Evolutionary conservation across 1,284 basidiomycete species (phyloP), one percentile per base, ranked within the genome.

Genomic region (Ganoderma leucocontextum): DNA sequence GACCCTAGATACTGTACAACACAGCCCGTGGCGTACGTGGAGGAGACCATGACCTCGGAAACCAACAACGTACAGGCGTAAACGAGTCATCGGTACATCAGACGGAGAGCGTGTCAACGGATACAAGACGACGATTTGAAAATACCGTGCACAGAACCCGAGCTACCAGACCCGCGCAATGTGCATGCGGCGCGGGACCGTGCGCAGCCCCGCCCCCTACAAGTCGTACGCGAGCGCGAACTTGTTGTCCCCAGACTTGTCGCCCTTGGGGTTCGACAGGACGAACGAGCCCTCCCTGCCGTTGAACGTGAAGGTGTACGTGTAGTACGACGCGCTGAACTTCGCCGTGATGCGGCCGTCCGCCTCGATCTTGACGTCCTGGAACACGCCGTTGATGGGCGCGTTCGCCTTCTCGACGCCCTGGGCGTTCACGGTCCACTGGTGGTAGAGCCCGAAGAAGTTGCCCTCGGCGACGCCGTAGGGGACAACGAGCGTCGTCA

Each of bases 401-500:
- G 5, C 42, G 61, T 25, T 33, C 61, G 29, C 29, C 49, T 66
- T 66, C 17, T 5, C 4, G 12, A 22, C 35, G 6, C 47, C 65
- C 17, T 33, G 7, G 4, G 10, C 60, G 60, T 66, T 59, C 12
- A 25, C 41, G 13, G 65, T 66, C 65, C 65, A 66, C 52, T 66
- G 12, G 35, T 29, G 19, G 29, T 66, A 66, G 6, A 66, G 39
- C 15, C 65, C 65, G 35, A 66, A 44, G 25, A 60, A 60, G 9
- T 25, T 59, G 12, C 59, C 60, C n/a, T 62, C 38, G 0, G 35
- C 12, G 19, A 66, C 25, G 49, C 65, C 65, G 41, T 35, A n/a
- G 6, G 65, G 52, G 4, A 62, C n/a, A 17, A 62, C 65, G 60
- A 66, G 49, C 15, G 65, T 66, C 36, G 55, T 41, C 65, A 66